phyloP scores from a whole-genome alignment of 148 eudicot genomes.

The Salicornia ramosissima region DNA sequence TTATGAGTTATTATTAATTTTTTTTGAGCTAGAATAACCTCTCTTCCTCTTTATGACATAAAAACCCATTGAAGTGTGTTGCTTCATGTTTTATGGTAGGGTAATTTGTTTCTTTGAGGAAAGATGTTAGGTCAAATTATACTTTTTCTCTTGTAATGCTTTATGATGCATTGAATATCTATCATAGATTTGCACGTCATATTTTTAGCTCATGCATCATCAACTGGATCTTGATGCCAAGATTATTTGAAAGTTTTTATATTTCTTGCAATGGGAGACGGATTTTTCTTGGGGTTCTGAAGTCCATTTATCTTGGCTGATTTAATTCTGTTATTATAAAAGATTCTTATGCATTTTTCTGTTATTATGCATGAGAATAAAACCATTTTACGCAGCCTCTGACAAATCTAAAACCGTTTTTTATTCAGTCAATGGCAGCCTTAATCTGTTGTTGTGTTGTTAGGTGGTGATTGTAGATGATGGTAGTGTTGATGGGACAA shows the following conservation, averaged over 20 bases:
- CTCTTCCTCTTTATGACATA: neutral
- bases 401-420: too few species aligned
- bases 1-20: neutral
- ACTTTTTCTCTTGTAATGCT: neutral
- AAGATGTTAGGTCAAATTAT: neutral
- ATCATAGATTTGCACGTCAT: neutral
- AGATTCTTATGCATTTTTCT: neutral
- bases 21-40: neutral
- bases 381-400: neutral
- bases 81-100: slow-evolving; percentile 4
- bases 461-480: slow-evolving; percentile 95
- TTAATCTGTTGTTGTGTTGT: slow-evolving; percentile 15
- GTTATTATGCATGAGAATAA: neutral
- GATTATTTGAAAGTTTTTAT: neutral
- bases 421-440: neutral
- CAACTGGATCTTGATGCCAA: neutral
- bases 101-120: neutral
- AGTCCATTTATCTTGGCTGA: neutral
- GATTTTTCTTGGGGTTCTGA: slow-evolving; percentile 4
- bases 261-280: neutral
- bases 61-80: neutral
- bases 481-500: slow-evolving; percentile 89
- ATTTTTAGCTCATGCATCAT: neutral
- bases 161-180: neutral
- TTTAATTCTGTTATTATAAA: neutral